Conservation (phyloP, 805 yeast species). For the Kuraishia ogatae region DNA sequence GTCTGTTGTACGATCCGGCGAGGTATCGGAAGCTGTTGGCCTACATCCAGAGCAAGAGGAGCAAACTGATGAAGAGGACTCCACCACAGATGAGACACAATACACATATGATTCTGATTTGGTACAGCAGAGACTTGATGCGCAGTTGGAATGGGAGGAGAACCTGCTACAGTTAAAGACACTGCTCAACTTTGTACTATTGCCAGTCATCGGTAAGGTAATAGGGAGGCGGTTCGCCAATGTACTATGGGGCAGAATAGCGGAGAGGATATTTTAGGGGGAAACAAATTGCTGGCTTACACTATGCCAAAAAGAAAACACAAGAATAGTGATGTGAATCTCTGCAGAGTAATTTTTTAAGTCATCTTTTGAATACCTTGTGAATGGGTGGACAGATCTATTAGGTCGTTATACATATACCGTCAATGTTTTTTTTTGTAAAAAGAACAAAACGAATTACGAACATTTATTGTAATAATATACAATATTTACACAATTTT, state of each 20-base stretch:
- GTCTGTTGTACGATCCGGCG: background rate
- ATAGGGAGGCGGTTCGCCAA: conserved; percentile 55
- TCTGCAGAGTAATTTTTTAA: too few relatives aligned
- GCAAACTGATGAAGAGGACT: background rate
- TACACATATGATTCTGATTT: conserved; percentile 24
- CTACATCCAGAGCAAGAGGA: background rate
- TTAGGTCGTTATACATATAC: too few relatives aligned
- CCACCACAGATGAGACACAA: conserved; percentile 11
- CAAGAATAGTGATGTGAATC: too few relatives aligned
- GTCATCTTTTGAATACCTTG: too few relatives aligned
- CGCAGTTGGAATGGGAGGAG: conserved; percentile 71
- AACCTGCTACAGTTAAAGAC: conserved; percentile 50
- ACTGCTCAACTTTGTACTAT: conserved; percentile 47
- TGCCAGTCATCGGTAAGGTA: conserved; percentile 61
- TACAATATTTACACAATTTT: background rate
- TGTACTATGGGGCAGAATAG: conserved; percentile 20
- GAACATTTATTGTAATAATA: too few relatives aligned
- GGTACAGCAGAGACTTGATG: conserved; percentile 19
- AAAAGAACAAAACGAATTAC: too few relatives aligned
- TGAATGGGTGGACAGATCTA: too few relatives aligned
- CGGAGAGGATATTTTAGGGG: conserved; percentile 12
- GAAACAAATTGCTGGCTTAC: too few relatives aligned
- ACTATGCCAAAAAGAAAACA: too few relatives aligned
- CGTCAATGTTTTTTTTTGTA: too few relatives aligned
- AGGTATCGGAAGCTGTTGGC: background rate